Conservation (phyloP, 441 rosid genomes). For the Populus hybrid region DNA sequence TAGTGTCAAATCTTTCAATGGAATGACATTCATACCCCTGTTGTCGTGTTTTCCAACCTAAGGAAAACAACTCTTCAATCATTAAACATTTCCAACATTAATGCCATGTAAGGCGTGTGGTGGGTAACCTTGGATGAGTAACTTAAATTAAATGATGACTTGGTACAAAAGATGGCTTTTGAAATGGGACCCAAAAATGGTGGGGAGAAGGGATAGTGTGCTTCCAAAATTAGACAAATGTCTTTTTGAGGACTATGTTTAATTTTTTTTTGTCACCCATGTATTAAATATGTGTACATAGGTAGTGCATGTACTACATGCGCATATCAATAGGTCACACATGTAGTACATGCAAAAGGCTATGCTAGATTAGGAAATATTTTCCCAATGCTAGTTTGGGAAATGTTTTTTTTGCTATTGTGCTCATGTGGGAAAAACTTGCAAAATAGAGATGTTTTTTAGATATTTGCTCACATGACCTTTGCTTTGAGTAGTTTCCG, state of each 20-base stretch:
- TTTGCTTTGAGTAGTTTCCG: not conserved
- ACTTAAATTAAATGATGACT: not conserved
- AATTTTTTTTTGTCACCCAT: not conserved
- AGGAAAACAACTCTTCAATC: constrained; percentile 10
- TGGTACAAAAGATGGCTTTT: not conserved
- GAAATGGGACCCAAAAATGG: not conserved
- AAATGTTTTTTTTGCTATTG: not conserved
- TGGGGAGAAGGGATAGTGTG: not conserved
- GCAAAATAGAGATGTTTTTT: not conserved
- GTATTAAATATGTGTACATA: not conserved
- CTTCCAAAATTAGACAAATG: not conserved
- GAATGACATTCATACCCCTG: constrained; percentile 83
- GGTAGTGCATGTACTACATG: not conserved
- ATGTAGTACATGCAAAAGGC: not conserved
- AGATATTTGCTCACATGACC: not conserved
- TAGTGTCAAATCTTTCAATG: constrained; percentile 70
- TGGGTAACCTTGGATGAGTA: not conserved
- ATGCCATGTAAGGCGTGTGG: not conserved
- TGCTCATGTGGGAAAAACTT: not conserved
- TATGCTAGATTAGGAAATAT: not conserved
- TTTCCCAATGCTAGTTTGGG: not conserved
- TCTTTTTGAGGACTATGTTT: not conserved
- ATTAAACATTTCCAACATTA: not conserved
- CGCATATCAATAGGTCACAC: too few species aligned
- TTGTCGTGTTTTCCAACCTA: constrained; percentile 85